Percentiles rank a stretch among this genome's conserved stretches.
phyloP scores from a whole-genome alignment of 495 filamentous ascomycete genomes.

The Podospora fimiseda region DNA sequence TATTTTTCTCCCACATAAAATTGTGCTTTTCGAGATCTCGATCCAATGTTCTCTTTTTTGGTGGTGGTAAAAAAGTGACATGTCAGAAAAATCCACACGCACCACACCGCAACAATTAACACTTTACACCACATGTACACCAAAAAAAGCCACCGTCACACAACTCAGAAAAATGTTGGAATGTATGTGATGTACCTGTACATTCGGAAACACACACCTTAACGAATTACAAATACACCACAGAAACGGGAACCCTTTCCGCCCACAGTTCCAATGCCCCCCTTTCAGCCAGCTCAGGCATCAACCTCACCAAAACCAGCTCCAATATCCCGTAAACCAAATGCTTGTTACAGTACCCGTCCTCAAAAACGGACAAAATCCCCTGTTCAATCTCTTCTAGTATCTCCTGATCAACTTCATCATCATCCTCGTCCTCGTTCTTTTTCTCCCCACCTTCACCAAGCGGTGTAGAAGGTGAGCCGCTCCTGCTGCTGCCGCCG shows the following conservation, averaged over 20 bases:
- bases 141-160: too few relatives aligned
- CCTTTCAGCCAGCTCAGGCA: constrained; percentile 78
- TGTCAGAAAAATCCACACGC: too few relatives aligned
- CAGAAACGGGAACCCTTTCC: constrained; percentile 53
- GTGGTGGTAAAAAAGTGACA: too few relatives aligned
- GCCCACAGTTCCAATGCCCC: constrained; percentile 66
- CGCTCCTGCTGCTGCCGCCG: background rate
- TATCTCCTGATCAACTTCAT: too few relatives aligned
- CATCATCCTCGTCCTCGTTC: constrained; percentile 35
- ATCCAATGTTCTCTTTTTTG: too few relatives aligned
- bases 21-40: too few relatives aligned
- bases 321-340: constrained; percentile 74
- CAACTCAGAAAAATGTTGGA: too few relatives aligned
- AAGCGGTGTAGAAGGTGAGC: background rate
- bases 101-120: too few relatives aligned
- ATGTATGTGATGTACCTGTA: too few relatives aligned
- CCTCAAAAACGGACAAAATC: constrained; percentile 67
- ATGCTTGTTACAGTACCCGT: constrained; percentile 87
- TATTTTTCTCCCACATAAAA: too few relatives aligned
- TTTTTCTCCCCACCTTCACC: constrained; percentile 15
- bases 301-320: constrained; percentile 63
- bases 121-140: too few relatives aligned
- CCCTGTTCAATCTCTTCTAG: constrained; percentile 44
- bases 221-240: background rate
- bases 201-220: background rate